Conservation (phyloP, 2,329 filamentous ascomycete species). For the Botryotinia calthae region DNA sequence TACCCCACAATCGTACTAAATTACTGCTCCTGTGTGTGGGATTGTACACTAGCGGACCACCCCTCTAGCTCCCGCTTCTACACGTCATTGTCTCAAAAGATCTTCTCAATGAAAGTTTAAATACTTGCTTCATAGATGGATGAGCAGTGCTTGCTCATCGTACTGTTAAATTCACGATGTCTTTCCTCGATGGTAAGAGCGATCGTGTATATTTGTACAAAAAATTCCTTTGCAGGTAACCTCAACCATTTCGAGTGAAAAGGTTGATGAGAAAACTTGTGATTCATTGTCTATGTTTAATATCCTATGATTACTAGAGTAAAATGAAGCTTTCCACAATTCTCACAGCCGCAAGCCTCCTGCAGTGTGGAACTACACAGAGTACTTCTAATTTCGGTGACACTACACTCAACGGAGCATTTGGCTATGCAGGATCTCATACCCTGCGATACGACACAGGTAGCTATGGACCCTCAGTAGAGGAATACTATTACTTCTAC, state of each 20-base stretch:
- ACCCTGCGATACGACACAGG: constrained; percentile 44
- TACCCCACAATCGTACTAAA: background rate
- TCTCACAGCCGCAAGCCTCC: background rate
- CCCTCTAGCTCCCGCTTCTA: background rate
- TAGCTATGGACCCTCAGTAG: constrained; percentile 40
- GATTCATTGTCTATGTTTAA: background rate
- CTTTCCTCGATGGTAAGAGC: background rate
- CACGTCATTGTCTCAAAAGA: background rate
- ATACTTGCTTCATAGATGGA: background rate
- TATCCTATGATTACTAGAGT: background rate
- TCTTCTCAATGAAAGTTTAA: background rate
- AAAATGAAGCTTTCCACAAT: background rate
- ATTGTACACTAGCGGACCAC: background rate
- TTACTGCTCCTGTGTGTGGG: background rate
- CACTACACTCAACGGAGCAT: constrained; percentile 22
- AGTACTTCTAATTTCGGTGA: constrained; percentile 14
- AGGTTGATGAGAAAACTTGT: background rate
- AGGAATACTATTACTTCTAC: constrained; percentile 50
- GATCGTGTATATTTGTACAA: background rate
- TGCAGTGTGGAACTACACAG: constrained; percentile 13
- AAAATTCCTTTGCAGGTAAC: background rate
- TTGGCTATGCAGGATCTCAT: constrained; percentile 19
- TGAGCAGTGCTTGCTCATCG: background rate
- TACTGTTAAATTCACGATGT: background rate
- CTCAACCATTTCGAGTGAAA: background rate